Percentiles rank a stretch among this genome's conserved stretches.
Evolutionary conservation across 768 basidiomycete genomes (phyloP).

Genomic region (Podaxis sp.): DNA sequence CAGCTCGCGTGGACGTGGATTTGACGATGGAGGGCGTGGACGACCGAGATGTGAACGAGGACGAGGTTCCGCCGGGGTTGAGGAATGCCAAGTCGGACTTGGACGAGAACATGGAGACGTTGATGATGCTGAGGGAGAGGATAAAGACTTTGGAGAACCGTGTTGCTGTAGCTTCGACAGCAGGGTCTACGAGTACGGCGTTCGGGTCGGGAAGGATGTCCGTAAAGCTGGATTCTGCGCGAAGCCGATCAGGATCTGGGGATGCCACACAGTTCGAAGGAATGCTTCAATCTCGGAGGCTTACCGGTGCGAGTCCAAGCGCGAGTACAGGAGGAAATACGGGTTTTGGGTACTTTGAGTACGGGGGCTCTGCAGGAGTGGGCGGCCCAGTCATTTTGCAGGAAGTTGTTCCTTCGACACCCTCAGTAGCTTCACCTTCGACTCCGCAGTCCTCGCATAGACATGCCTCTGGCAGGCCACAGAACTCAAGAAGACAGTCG

Average conservation of each 20-base stretch:
- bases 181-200: background rate
- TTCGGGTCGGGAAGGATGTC: no score
- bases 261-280: background rate
- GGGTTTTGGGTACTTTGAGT: background rate
- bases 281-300: background rate
- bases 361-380: background rate
- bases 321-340: background rate
- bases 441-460: background rate
- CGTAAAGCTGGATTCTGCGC: no score
- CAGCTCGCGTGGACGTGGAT: background rate
- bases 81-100: constrained; percentile 1
- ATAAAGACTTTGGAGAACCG: constrained; percentile 6
- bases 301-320: background rate
- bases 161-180: background rate
- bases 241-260: no score
- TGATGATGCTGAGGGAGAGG: background rate
- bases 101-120: constrained; percentile 3
- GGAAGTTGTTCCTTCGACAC: background rate
- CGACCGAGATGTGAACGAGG: background rate
- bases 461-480: background rate
- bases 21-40: background rate
- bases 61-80: background rate
- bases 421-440: background rate
- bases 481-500: background rate
- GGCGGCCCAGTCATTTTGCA: background rate